A percentile compares a stretch with the other conserved stretches of the same genome.
phyloP scores from a whole-genome alignment of 352 stramenopile species.

The Globisporangium camurandrum region DNA sequence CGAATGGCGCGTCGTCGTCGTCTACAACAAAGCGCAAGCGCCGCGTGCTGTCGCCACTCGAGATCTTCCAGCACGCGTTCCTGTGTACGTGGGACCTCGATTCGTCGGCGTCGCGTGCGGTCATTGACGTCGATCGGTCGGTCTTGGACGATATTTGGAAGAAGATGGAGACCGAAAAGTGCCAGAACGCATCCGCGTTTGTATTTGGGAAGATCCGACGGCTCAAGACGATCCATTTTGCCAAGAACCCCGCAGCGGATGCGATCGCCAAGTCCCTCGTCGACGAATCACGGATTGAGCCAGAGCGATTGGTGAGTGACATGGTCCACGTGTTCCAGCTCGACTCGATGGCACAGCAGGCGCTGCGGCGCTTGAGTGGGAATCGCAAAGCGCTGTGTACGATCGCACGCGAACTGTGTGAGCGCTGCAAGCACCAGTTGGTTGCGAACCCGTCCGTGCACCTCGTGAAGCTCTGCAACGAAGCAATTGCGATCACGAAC shows the following conservation, averaged over 20 bases:
- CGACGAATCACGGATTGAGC: constrained; percentile 46
- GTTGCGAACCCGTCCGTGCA: constrained; percentile 79
- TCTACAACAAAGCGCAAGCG: constrained; percentile 37
- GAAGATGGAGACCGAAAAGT: constrained; percentile 71
- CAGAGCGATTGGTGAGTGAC: constrained; percentile 41
- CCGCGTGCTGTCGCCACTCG: constrained; percentile 35
- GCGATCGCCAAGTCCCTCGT: constrained; percentile 47
- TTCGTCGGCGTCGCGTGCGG: constrained; percentile 44
- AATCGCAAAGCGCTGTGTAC: constrained; percentile 56
- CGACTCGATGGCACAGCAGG: constrained; percentile 72
- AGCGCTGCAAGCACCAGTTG: constrained; percentile 73
- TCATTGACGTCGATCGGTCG: constrained; percentile 62
- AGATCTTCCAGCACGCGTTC: constrained; percentile 70
- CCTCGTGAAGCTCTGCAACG: constrained; percentile 75
- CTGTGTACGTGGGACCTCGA: constrained; percentile 82
- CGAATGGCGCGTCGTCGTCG: too few species aligned
- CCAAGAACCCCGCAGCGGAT: constrained; percentile 49
- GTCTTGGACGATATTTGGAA: constrained; percentile 83
- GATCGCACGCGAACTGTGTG: constrained; percentile 69
- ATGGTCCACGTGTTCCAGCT: constrained; percentile 73
- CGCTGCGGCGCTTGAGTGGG: constrained; percentile 50
- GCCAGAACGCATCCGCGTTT: constrained; percentile 55
- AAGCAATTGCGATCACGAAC: constrained; percentile 59
- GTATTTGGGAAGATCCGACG: constrained; percentile 64
- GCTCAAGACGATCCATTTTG: constrained; percentile 61